Base-by-base conservation (phyloP, 139 green algal species). In the Parachlorella kessleri region DNA sequence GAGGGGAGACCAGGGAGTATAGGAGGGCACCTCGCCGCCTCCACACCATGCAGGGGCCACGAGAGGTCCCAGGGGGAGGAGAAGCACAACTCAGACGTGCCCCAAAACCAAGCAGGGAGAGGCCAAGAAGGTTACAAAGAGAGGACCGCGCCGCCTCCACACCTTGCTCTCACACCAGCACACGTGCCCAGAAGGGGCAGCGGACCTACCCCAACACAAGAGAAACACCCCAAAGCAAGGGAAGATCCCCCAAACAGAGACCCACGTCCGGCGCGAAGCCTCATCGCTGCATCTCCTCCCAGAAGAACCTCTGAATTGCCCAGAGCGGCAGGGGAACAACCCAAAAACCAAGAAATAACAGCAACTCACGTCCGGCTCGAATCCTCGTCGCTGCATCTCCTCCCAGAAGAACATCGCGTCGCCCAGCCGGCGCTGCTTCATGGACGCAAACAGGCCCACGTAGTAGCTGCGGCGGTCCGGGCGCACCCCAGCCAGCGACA, bases 391-490 rank as follows among this genome's bases (percentile, higher is more conserved):
- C 78, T 80, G 36, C 78, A 83, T 83, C 63, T 73, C 70, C 39
- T 79, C 35, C 5, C 68, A 83, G 30, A 79, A 83, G 42, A 41
- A 83, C 78, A 83, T 65, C 9, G 78, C 73, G 28, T 83, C 78
- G 2, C 78, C 78, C 72, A 83, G 78, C 64, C 72, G 72, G 40
- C 72, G 71, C 6, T 18, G 33, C 72, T 83, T 83, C 64, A 75
- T 83, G 64, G 59, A 74, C 14, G 66, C 37, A 38, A 83, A 79
- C 36, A 83, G 72, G 36, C 54, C 70, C 55, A 38, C 53, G 37
- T 59, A 41, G 55, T 66, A 75, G 32, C 42, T 73, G 18, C 42
- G n/a, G 8, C n/a, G n/a, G 70, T 71, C 42, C 7, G 78, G 78
- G 8, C 70, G 54, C 35, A 83, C 28, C 55, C 78, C 78, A 39